phyloP scores from a whole-genome alignment of 768 basidiomycete species.

The Suillus lakei region DNA sequence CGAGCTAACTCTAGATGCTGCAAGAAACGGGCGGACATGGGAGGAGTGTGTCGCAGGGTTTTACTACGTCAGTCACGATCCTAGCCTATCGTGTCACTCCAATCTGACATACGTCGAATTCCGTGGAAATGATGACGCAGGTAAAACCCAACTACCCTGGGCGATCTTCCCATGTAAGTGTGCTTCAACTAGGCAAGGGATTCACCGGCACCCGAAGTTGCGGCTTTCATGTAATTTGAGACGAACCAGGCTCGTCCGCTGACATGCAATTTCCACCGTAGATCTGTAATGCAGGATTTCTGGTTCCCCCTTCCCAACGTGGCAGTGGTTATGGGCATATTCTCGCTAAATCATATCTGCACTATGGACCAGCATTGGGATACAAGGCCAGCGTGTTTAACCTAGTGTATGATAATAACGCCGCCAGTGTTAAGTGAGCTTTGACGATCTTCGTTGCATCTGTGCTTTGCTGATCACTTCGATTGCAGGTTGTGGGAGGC shows the following conservation, averaged over 20 bases:
- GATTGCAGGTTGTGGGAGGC: slow-evolving; percentile 76
- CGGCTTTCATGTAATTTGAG: background rate
- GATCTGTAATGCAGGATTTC: slow-evolving; percentile 92
- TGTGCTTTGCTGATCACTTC: slow-evolving; percentile 8
- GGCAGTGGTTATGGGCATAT: slow-evolving; percentile 69
- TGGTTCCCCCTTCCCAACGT: slow-evolving; percentile 68
- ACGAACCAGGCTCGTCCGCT: background rate
- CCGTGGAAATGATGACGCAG: slow-evolving; percentile 33
- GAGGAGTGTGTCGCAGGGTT: slow-evolving; percentile 73
- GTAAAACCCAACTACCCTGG: slow-evolving; percentile 92
- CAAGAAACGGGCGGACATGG: slow-evolving; percentile 61
- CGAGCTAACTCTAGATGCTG: slow-evolving; percentile 43
- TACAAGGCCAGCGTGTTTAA: slow-evolving; percentile 88
- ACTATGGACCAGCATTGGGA: slow-evolving; percentile 81
- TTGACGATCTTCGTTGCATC: background rate
- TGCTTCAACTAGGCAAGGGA: slow-evolving; percentile 6
- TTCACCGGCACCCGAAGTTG: background rate
- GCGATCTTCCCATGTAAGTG: slow-evolving; percentile 84
- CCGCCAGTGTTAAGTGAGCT: slow-evolving; percentile 68
- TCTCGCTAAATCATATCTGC: slow-evolving; percentile 78
- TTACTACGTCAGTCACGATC: slow-evolving; percentile 64
- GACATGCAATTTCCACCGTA: slow-evolving; percentile 27
- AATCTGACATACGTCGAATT: slow-evolving; percentile 12
- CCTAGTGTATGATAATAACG: slow-evolving; percentile 86
- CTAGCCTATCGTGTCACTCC: slow-evolving; percentile 10